Base-by-base conservation (phyloP, 1,284 basidiomycete species). In the Apiotrichum gamsii region DNA sequence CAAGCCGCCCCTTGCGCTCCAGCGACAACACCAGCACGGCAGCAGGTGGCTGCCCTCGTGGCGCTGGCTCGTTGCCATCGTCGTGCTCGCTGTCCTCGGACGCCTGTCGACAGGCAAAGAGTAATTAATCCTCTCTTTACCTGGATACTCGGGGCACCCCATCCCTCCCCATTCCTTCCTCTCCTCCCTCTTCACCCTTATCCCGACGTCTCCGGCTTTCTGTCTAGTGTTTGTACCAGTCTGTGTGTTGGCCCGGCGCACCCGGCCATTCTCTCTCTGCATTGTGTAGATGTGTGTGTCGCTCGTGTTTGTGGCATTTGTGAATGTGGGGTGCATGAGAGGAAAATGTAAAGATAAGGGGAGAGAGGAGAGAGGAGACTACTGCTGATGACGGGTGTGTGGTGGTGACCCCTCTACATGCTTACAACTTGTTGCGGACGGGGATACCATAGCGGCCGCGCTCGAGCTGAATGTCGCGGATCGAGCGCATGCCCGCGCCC, bases 371-470 rank as follows among this genome's bases (percentile, higher is more conserved):
- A n/a, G n/a, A n/a, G n/a, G n/a, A n/a, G n/a, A n/a, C n/a, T n/a
- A n/a, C n/a, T n/a, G n/a, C n/a, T n/a, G n/a, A n/a, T n/a, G n/a
- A n/a, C n/a, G n/a, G n/a, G n/a, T n/a, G n/a, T n/a, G n/a, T n/a
- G n/a, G n/a, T n/a, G n/a, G n/a, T n/a, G n/a, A n/a, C n/a, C n/a
- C n/a, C n/a, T n/a, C n/a, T n/a, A n/a, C n/a, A n/a, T n/a, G n/a
- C n/a, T n/a, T 28, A 70, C 21, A 65, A 47, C 47, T 57, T 51
- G 39, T 61, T 54, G 46, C 65, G 64, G 21, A 72, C 50, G 54
- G 71, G 68, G 34, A 73, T 60, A 35, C 67, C 70, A 46, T 67
- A 72, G 47, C 72, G 62, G 18, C 72, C 72, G 45, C 72, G 52
- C 49, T 70, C 63, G 35, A 66, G 43, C 64, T 74, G 64, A 20